Conservation (phyloP, 352 stramenopile genomes). For the Aphanomyces stellatus region DNA sequence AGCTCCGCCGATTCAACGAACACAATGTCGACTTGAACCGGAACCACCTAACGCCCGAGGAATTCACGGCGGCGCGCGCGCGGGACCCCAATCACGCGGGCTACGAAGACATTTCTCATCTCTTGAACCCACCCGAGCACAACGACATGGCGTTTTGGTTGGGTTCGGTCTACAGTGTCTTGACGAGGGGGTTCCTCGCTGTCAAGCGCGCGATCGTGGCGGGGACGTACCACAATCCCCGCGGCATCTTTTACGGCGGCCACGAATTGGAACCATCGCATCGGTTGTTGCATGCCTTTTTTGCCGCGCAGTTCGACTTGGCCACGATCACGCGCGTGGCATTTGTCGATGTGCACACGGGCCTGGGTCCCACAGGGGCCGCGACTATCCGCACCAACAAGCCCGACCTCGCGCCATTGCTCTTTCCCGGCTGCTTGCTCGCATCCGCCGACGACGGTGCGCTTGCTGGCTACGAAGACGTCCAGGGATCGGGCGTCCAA, state of each 20-base stretch:
- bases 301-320: conserved; percentile 42
- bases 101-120: conserved; percentile 63
- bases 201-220: conserved; percentile 80
- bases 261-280: conserved; percentile 63
- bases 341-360: conserved; percentile 92
- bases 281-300: conserved; percentile 46
- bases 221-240: conserved; percentile 84
- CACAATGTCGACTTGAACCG: conserved; percentile 93
- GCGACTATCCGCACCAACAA: conserved; percentile 26
- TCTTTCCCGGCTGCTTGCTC: conserved; percentile 29
- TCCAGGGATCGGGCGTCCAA: conserved; percentile 34
- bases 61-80: conserved; percentile 37
- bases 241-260: conserved; percentile 84
- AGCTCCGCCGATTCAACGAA: conserved; percentile 86
- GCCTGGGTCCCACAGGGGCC: conserved; percentile 60
- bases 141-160: conserved; percentile 42
- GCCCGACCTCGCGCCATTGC: not conserved
- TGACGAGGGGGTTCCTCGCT: conserved; percentile 30
- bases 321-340: conserved; percentile 31
- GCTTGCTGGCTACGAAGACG: conserved; percentile 45
- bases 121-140: conserved; percentile 55
- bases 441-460: conserved; percentile 26
- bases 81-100: conserved; percentile 65
- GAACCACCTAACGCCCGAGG: conserved; percentile 64
- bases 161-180: conserved; percentile 26